Percentiles rank a stretch among this genome's conserved stretches.
Evolutionary conservation across 2,329 filamentous ascomycete genomes (phyloP).

Genomic region (Colletotrichum ledebouriae): DNA sequence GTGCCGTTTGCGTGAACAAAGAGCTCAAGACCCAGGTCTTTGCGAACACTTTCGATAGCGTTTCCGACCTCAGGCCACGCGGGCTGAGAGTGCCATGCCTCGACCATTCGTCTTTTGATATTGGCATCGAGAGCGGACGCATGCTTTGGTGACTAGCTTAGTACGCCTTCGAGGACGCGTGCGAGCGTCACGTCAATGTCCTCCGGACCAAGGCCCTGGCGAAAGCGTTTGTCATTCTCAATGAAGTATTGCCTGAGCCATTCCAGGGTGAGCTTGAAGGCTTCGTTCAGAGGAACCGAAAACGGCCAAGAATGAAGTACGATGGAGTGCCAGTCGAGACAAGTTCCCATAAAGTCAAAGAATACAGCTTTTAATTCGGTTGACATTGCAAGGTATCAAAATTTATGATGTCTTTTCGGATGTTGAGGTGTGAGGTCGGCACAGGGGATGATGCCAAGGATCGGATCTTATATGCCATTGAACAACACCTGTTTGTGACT

Average conservation of each 20-base stretch:
- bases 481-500: too few relatives aligned
- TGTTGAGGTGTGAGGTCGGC: neutral
- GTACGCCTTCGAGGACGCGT: slow-evolving; percentile 54
- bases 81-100: slow-evolving; percentile 62
- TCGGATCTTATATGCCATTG: too few relatives aligned
- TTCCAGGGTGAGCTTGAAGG: slow-evolving; percentile 60
- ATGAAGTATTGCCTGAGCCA: slow-evolving; percentile 66
- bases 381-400: neutral
- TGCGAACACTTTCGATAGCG: slow-evolving; percentile 56
- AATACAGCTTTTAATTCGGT: slow-evolving; percentile 60
- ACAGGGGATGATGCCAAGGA: too few relatives aligned
- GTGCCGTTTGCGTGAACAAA: slow-evolving; percentile 69
- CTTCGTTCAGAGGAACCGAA: slow-evolving; percentile 48
- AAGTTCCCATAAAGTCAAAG: slow-evolving; percentile 72
- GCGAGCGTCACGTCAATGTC: slow-evolving; percentile 66
- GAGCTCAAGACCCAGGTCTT: slow-evolving; percentile 54
- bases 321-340: slow-evolving; percentile 65
- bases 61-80: slow-evolving; percentile 65
- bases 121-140: slow-evolving; percentile 18
- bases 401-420: neutral
- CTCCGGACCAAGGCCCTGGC: slow-evolving; percentile 53
- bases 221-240: slow-evolving; percentile 56
- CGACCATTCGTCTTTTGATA: slow-evolving; percentile 47
- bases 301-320: slow-evolving; percentile 53
- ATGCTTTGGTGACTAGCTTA: slow-evolving; percentile 47